phyloP scores from a whole-genome alignment of 1,139 yeast species.

The Yamadazyma dendronema region DNA sequence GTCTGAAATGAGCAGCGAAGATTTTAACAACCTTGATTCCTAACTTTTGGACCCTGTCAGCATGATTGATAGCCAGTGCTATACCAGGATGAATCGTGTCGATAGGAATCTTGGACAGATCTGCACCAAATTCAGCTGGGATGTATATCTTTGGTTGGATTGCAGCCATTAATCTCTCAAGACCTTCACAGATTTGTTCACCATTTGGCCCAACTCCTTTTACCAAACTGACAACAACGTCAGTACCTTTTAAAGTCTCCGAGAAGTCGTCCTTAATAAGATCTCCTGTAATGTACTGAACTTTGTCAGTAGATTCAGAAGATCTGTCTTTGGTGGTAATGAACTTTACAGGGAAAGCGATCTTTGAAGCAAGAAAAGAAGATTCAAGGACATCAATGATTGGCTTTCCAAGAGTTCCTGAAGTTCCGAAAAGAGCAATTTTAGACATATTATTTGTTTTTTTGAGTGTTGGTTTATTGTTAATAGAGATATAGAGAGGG shows the following conservation, averaged over 20 bases:
- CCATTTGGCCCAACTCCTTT: conserved; percentile 25
- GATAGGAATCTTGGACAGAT: conserved; percentile 22
- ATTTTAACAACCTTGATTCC: conserved; percentile 57
- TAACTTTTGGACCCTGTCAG: conserved; percentile 35
- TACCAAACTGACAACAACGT: conserved; percentile 49
- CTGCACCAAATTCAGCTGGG: conserved; percentile 64
- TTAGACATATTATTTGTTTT: conserved; percentile 22
- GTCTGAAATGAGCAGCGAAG: conserved; percentile 43
- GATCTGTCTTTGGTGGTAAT: conserved; percentile 45
- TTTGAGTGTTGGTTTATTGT: too few relatives aligned
- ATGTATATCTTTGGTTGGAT: conserved; percentile 54
- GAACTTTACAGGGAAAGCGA: conserved; percentile 49
- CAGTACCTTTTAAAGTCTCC: conserved; percentile 44
- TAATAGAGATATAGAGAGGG: too few relatives aligned
- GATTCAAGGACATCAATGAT: conserved; percentile 44
- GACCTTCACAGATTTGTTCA: conserved; percentile 21
- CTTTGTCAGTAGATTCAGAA: conserved; percentile 29
- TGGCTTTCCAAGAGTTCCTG: conserved; percentile 53
- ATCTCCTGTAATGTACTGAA: conserved; percentile 40
- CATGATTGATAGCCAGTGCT: conserved; percentile 36
- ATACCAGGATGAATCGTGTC: conserved; percentile 34
- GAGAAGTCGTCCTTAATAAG: conserved; percentile 21
- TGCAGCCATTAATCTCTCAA: conserved; percentile 33
- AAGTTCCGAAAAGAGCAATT: conserved; percentile 54
- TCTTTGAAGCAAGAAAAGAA: conserved; percentile 38